Base-by-base conservation (phyloP, 2,329 filamentous ascomycete genomes). In the Aspergillus clavatus region DNA sequence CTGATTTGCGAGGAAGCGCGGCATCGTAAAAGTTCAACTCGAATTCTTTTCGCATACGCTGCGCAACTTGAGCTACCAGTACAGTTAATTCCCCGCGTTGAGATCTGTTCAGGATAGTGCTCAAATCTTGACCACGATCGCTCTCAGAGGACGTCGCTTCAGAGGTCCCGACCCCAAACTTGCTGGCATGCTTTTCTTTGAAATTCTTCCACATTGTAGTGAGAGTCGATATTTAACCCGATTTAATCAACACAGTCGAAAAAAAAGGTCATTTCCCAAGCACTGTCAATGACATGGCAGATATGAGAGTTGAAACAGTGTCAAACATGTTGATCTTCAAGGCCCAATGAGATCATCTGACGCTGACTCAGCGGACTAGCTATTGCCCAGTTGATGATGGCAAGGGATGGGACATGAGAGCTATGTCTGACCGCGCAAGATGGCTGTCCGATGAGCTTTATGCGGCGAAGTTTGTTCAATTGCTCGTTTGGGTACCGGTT, bases 31-130 rank as follows among this genome's bases (percentile, higher is more conserved):
- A 72, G 40, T 67, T 65, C 28, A 67, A 61, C 19, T 66, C 46
- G 27, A 72, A 60, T 1, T 48, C 43, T 38, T 61, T 58, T 33
- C 70, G 63, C 71, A 73, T 73, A 8, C 61, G 63, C 48, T 68
- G 58, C 16, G 63, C 63, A 5, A 70, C 62, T 41, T 62, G 59
- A 10, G 67, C 66, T 12, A 73, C 57, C 3, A 74, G 60, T 3
- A 70, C 54, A 7, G 67, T 72, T 28, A 74, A 53, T 31, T 72
- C 67, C 11, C 56, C 69, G 11, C 71, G 66, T 52, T 73, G 69
- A 24, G 61, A 61, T 40, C 67, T 58, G 43, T 70, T 61, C 29
- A 74, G 52, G 40, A 72, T 63, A 36, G 68, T 67, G 31, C 63
- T 68, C 37, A 74, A 58, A 55, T 71, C 70, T 55, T 67, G 65